phyloP scores from a whole-genome alignment of 257 asterid species.

The Nicotiana otophora region DNA sequence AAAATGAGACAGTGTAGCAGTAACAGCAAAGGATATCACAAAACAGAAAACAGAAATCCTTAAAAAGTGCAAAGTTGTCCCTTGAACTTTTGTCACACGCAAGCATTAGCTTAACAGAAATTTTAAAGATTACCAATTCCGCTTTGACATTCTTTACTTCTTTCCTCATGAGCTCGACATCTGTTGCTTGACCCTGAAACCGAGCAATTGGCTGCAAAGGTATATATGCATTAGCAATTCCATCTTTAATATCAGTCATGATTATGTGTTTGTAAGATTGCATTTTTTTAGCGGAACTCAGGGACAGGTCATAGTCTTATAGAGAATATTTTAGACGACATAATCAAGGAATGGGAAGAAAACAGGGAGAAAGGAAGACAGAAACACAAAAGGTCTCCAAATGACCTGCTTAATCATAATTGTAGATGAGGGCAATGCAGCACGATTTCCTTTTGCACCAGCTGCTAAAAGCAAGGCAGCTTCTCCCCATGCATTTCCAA shows the following conservation, averaged over 20 bases:
- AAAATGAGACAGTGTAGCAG: too few species aligned
- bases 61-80: not conserved
- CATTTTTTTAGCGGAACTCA: not conserved
- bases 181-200: slow-evolving; percentile 97
- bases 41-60: not conserved
- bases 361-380: not conserved
- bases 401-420: slow-evolving; percentile 92
- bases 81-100: not conserved
- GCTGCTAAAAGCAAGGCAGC: slow-evolving; percentile 96
- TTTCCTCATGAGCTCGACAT: slow-evolving; percentile 81
- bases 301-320: not conserved
- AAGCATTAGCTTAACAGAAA: slow-evolving; percentile 13
- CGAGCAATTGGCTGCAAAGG: slow-evolving; percentile 76
- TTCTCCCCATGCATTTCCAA: slow-evolving; percentile 99
- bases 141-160: slow-evolving; percentile 70
- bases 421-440: slow-evolving; percentile 91
- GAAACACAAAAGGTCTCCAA: not conserved
- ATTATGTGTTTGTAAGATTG: not conserved
- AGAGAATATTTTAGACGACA: not conserved
- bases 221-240: slow-evolving; percentile 2
- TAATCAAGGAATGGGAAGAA: not conserved
- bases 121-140: slow-evolving; percentile 53
- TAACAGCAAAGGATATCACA: not conserved
- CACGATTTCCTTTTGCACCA: slow-evolving; percentile 91
- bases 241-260: not conserved